Percentiles rank a stretch among this genome's conserved stretches.
Conservation (phyloP, 2,329 filamentous ascomycete species). For the Aspergillus calidoustus region DNA sequence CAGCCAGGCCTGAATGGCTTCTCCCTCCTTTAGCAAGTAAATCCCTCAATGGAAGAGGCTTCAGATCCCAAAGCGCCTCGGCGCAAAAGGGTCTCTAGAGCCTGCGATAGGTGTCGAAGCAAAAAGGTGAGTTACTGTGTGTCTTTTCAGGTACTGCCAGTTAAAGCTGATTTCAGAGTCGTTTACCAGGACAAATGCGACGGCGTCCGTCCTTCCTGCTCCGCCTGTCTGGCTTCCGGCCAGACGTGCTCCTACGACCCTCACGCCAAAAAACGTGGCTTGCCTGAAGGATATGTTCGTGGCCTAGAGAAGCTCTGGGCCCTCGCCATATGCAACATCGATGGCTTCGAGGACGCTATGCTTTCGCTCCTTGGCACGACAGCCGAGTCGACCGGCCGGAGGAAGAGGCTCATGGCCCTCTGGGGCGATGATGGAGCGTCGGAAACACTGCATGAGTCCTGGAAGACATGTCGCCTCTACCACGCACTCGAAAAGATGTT, state of each 20-base stretch:
- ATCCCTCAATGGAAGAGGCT: constrained; percentile 45
- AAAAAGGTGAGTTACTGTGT: constrained; percentile 40
- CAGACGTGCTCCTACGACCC: constrained; percentile 51
- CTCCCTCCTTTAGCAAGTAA: constrained; percentile 25
- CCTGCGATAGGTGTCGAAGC: constrained; percentile 51
- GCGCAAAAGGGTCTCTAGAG: constrained; percentile 52
- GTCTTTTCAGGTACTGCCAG: background rate
- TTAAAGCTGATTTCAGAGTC: constrained; percentile 3
- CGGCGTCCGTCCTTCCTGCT: constrained; percentile 48
- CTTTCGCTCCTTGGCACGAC: constrained; percentile 44
- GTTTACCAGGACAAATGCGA: constrained; percentile 47
- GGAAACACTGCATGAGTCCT: constrained; percentile 49
- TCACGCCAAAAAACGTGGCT: constrained; percentile 50
- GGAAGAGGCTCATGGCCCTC: constrained; percentile 41
- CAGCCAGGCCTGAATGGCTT: constrained; percentile 31
- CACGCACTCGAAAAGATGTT: constrained; percentile 48
- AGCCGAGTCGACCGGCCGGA: constrained; percentile 35
- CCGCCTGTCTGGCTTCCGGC: constrained; percentile 46
- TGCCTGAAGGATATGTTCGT: constrained; percentile 53
- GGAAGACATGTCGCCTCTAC: constrained; percentile 49
- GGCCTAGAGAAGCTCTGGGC: constrained; percentile 53
- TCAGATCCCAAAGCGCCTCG: constrained; percentile 42
- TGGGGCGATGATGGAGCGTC: constrained; percentile 48
- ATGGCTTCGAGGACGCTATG: constrained; percentile 50
- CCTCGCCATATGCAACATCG: constrained; percentile 48